Conservation (phyloP, 805 yeast species). For the Cyberlindnera samutprakarnensis region DNA sequence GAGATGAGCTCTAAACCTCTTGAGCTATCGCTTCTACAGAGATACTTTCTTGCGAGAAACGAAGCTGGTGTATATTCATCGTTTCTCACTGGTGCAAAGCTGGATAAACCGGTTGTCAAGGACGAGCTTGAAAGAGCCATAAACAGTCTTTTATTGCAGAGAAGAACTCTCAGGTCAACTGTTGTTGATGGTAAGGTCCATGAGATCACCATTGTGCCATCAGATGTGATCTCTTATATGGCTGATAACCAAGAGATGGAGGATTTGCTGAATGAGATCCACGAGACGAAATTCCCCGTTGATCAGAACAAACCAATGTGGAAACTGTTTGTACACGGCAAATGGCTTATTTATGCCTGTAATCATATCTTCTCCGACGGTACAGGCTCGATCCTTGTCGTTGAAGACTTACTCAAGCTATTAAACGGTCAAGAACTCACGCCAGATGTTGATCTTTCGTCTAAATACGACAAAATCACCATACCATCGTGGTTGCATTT, state of each 20-base stretch:
- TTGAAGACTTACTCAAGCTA: constrained; percentile 7
- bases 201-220: background rate
- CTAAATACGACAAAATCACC: background rate
- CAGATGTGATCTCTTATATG: background rate
- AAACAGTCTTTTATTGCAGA: constrained; percentile 1
- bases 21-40: background rate
- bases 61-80: constrained; percentile 2
- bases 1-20: too few relatives aligned
- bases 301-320: constrained; percentile 2
- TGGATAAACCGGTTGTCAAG: background rate
- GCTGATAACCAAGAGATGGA: constrained; percentile 1
- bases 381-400: constrained; percentile 4
- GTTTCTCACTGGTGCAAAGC: constrained; percentile 4
- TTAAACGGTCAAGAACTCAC: constrained; percentile 1
- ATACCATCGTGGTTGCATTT: constrained; percentile 1
- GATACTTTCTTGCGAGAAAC: constrained; percentile 5
- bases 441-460: constrained; percentile 2
- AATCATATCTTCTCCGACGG: constrained; percentile 11
- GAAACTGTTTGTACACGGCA: constrained; percentile 3
- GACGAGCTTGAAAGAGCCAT: background rate
- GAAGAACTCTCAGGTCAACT: constrained; percentile 4
- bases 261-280: constrained; percentile 1
- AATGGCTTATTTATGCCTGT: constrained; percentile 7
- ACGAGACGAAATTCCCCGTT: constrained; percentile 1
- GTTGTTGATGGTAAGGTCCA: constrained; percentile 1